Evolutionary conservation across 257 asterid species (phyloP).

Genomic region (Nicotiana otophora): DNA sequence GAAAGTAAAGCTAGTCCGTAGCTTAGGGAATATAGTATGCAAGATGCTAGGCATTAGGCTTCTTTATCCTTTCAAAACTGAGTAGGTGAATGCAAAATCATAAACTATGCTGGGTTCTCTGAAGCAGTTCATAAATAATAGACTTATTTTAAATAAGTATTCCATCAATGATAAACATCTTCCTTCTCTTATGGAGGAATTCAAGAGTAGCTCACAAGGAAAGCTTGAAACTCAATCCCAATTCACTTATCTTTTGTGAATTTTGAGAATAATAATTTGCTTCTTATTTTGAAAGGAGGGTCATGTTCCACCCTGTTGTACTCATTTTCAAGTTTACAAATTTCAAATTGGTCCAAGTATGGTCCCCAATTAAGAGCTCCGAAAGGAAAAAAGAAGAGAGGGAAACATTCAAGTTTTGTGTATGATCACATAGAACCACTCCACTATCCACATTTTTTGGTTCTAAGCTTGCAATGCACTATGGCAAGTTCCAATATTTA

Average conservation of each 20-base stretch:
- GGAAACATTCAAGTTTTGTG: neutral
- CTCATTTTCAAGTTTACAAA: neutral
- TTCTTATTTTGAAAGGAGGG: neutral
- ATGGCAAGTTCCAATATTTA: neutral
- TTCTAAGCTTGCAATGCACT: neutral
- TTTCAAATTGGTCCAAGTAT: neutral
- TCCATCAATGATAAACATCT: neutral
- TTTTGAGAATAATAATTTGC: neutral
- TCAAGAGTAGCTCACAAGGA: constrained; percentile 1
- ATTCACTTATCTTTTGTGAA: neutral
- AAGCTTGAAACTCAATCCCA: neutral
- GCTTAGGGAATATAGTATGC: constrained; percentile 3
- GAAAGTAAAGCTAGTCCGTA: neutral
- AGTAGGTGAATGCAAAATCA: constrained; percentile 13
- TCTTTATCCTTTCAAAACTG: neutral
- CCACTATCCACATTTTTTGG: neutral
- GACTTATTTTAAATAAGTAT: neutral
- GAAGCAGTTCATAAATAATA: neutral
- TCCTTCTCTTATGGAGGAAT: neutral
- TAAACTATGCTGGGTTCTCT: neutral
- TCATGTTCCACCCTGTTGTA: neutral
- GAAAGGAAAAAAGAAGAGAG: neutral
- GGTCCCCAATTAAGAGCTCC: neutral
- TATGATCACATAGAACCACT: neutral
- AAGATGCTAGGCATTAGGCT: neutral